phyloP scores from a whole-genome alignment of 192 early-diverging fungal species.

The Umbelopsis isabellina region DNA sequence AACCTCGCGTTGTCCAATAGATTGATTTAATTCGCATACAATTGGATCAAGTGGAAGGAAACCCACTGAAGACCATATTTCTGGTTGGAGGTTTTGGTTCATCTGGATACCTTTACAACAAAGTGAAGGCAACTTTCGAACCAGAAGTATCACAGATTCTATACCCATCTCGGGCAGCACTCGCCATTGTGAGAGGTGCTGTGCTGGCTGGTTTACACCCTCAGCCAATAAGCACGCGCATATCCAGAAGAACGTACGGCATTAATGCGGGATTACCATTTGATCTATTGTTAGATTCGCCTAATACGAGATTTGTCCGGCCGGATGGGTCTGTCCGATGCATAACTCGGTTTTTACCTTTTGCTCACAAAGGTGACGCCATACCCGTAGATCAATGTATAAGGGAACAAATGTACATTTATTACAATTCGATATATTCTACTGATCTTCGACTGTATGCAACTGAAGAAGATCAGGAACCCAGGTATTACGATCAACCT shows the following conservation, averaged over 20 bases:
- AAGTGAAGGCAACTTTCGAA: constrained; percentile 45
- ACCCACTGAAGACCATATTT: constrained; percentile 49
- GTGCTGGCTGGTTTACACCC: constrained; percentile 53
- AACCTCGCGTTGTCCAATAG: constrained; percentile 22
- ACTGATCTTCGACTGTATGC: constrained; percentile 40
- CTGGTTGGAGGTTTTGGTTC: constrained; percentile 60
- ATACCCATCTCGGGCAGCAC: constrained; percentile 44
- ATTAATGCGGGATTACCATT: constrained; percentile 54
- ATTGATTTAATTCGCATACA: constrained; percentile 49
- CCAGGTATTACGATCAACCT: constrained; percentile 29
- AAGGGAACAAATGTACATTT: constrained; percentile 43
- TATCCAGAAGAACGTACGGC: constrained; percentile 51
- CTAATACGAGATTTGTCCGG: constrained; percentile 41
- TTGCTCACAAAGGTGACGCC: constrained; percentile 35
- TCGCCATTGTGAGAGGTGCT: constrained; percentile 60
- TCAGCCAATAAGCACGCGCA: constrained; percentile 44
- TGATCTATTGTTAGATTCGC: constrained; percentile 43
- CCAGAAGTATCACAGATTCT: constrained; percentile 43
- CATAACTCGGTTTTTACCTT: constrained; percentile 34
- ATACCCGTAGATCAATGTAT: constrained; percentile 56
- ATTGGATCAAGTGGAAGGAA: constrained; percentile 34
- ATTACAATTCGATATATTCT: constrained; percentile 33
- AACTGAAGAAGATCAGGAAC: constrained; percentile 27
- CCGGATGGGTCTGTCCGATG: constrained; percentile 50
- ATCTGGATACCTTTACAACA: constrained; percentile 48